A percentile compares a stretch with the other conserved stretches of the same genome.
Conservation (phyloP, 805 yeast species). For the Jamesozyma rosinii region DNA sequence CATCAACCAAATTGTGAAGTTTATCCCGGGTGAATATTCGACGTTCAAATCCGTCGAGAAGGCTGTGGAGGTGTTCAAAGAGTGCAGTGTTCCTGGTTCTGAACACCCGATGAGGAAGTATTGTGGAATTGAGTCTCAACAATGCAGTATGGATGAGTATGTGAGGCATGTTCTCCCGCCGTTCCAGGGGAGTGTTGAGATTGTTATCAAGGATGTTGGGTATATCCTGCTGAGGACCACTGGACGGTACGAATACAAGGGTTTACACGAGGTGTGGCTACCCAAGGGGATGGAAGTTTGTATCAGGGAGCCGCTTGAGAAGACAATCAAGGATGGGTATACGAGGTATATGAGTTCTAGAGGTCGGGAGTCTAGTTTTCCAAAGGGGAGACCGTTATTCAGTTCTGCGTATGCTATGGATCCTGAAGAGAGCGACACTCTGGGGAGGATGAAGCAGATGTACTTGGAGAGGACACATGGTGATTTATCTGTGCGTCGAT, state of each 20-base stretch:
- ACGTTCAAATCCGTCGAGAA: conserved; percentile 28
- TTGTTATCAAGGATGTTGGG: conserved; percentile 59
- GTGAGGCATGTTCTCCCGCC: conserved; percentile 54
- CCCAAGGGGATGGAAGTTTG: conserved; percentile 48
- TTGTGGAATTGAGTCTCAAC: conserved; percentile 17
- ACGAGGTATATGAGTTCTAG: conserved; percentile 33
- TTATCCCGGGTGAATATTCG: conserved; percentile 36
- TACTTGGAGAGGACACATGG: conserved; percentile 20
- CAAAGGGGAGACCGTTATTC: conserved; percentile 20
- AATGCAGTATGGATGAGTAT: conserved; percentile 21
- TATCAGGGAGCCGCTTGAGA: conserved; percentile 43
- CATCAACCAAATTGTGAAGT: conserved; percentile 40
- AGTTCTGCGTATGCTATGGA: conserved; percentile 24
- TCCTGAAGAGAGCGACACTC: conserved; percentile 13
- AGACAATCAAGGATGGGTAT: conserved; percentile 15
- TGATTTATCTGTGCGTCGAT: conserved; percentile 17
- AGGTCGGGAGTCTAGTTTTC: conserved; percentile 18
- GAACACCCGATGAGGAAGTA: conserved; percentile 27
- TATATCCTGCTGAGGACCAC: conserved; percentile 53
- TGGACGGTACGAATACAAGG: conserved; percentile 33
- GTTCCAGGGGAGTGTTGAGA: conserved; percentile 57
- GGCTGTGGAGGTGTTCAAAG: conserved; percentile 26
- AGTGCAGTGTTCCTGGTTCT: conserved; percentile 12
- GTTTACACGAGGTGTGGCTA: conserved; percentile 41
- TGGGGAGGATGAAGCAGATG: conserved; percentile 21